Base-by-base conservation (phyloP, 2,329 filamentous ascomycete species). In the Pseudohalonectria lignicola region DNA sequence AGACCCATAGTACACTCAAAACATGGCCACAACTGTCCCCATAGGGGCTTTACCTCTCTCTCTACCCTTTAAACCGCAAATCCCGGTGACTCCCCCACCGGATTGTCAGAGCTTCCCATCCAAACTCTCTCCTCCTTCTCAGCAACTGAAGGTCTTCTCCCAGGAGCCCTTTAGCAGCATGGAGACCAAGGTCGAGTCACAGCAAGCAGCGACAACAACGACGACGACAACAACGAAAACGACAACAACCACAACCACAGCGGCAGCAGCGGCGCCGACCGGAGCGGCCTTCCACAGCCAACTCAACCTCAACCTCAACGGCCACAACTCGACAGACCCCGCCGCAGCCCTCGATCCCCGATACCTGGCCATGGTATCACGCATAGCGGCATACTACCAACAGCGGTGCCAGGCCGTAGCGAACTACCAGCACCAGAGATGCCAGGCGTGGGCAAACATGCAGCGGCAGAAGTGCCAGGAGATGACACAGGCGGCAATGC, bases 361-460 rank as follows among this genome's bases (percentile, higher is more conserved):
- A 41, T 62, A 66, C 42, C 47, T 65, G 16, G 59, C 62, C 46
- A 64, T 66, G 59, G 63, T 61, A 21, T 63, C 64, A 11, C 61
- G 64, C 39, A 67, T 68, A 38, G 64, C 65, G 11, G 55, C 59
- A 38, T 68, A 65, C 50, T 68, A 68, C 45, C 64, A 68, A 46
- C 65, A 68, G 49, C 58, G 65, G 15, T 65, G 60, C 47, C 62
- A 65, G 46, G 64, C 64, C 38, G 57, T 67, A 18, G 56, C 63
- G 45, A 62, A 62, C 48, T 63, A 57, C 43, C 65, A 68, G 49
- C 64, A 67, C 43, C 64, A 67, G 51, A 53, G 60, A 32, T 67
- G 64, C 46, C 63, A 66, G 52, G 60, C 60, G 6, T 68, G 64
- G 65, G 64, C 64, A 39, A 60, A 52, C 44, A 53, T 61, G 48